Evolutionary conservation across 202 grass and related monocot species (phyloP).

Genomic region (Alloteropsis angusta): DNA sequence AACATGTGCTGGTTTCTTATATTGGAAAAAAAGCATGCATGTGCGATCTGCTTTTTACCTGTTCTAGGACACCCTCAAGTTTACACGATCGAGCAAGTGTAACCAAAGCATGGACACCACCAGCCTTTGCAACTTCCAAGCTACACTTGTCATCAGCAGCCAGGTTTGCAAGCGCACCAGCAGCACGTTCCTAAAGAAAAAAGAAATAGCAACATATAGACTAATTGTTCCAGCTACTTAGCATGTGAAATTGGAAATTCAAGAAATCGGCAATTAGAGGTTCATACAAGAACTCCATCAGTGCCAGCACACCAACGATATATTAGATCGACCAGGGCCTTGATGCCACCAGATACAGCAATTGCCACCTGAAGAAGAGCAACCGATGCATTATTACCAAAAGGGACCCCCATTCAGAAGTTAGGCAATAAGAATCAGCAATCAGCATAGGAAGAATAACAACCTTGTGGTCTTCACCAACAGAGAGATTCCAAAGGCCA

Average conservation of each 20-base stretch:
- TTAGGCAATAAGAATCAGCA: conserved; percentile 23
- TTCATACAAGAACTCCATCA: conserved; percentile 93
- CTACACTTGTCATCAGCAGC: conserved; percentile 99
- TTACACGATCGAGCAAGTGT: conserved; percentile 94
- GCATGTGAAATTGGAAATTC: neutral
- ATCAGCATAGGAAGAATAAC: conserved; percentile 28
- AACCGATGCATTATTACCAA: conserved; percentile 27
- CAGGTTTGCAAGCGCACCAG: conserved; percentile 93
- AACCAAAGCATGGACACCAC: conserved; percentile 95
- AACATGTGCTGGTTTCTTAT: neutral
- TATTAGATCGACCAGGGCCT: conserved; percentile 93
- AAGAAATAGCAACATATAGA: conserved; percentile 17
- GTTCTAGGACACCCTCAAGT: conserved; percentile 86
- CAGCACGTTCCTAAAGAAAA: conserved; percentile 79
- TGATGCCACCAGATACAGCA: conserved; percentile 77
- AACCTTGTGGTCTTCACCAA: conserved; percentile 99
- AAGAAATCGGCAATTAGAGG: conserved; percentile 17
- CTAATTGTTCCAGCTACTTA: neutral
- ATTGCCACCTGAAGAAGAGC: conserved; percentile 57
- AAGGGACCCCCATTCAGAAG: neutral
- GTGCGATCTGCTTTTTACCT: conserved; percentile 39
- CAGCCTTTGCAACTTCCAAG: conserved; percentile 89
- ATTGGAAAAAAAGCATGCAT: neutral
- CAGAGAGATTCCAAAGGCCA: conserved; percentile 99
- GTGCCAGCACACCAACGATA: conserved; percentile 80